phyloP scores from a whole-genome alignment of 2,329 filamentous ascomycete species.

The Colletotrichum lupini region DNA sequence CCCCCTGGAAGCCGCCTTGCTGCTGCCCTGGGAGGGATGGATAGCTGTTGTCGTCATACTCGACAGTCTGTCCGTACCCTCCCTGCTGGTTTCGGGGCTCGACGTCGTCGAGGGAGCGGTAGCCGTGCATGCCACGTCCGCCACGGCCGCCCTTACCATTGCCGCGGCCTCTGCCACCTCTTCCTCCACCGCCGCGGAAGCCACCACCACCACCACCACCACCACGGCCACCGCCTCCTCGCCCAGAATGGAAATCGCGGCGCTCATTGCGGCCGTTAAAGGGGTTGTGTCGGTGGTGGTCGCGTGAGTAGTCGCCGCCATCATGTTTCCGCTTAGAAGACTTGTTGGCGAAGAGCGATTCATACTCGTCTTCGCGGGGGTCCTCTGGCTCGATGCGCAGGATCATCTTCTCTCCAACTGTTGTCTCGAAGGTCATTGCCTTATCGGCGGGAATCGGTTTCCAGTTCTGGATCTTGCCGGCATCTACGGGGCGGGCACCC shows the following conservation, averaged over 20 bases:
- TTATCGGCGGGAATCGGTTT: constrained; percentile 77
- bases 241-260: constrained; percentile 55
- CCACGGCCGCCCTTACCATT: constrained; percentile 57
- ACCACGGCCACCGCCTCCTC: constrained; percentile 50
- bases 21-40: constrained; percentile 40
- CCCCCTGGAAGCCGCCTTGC: constrained; percentile 30
- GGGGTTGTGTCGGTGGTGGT: constrained; percentile 40
- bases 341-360: constrained; percentile 71
- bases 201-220: constrained; percentile 47
- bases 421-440: constrained; percentile 81
- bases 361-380: constrained; percentile 69
- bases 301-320: constrained; percentile 44
- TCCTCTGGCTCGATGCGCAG: constrained; percentile 83
- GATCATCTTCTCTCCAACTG: constrained; percentile 87
- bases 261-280: constrained; percentile 52
- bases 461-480: constrained; percentile 86
- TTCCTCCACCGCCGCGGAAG: constrained; percentile 52
- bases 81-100: constrained; percentile 59
- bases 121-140: constrained; percentile 63
- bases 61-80: constrained; percentile 54
- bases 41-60: constrained; percentile 57
- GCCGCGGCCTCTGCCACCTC: constrained; percentile 51
- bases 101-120: constrained; percentile 76
- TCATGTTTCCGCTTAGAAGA: constrained; percentile 69
- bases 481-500: constrained; percentile 81